Evolutionary conservation across 73 alveolate species (phyloP).

Genomic region (Blepharisma stoltei): DNA sequence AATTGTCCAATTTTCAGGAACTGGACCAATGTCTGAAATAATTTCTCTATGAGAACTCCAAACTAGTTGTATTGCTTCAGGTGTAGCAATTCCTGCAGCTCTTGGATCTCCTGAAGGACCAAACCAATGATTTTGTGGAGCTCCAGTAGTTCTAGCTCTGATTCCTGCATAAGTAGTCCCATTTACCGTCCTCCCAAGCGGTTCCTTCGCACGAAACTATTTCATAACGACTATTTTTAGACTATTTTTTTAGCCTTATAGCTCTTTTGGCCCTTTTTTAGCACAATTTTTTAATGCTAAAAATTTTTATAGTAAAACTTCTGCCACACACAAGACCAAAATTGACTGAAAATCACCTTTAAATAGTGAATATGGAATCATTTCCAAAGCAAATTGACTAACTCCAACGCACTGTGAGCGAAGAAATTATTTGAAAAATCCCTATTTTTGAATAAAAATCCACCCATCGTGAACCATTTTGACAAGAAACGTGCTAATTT

Average conservation of each 20-base stretch:
- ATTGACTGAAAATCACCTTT: no score
- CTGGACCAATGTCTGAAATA: conserved; percentile 78
- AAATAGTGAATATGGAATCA: no score
- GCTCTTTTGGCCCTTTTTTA: conserved; percentile 48
- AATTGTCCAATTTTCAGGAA: conserved; percentile 49
- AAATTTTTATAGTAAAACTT: no score
- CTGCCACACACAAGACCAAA: no score
- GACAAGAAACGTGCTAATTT: no score
- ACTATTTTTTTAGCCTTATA: background rate
- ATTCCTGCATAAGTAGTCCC: conserved; percentile 86
- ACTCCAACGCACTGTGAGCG: no score
- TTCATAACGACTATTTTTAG: background rate
- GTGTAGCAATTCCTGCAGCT: conserved; percentile 95
- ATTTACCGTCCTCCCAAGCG: conserved; percentile 57
- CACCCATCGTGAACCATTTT: no score
- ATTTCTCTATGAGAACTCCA: conserved; percentile 97
- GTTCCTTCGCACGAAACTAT: background rate
- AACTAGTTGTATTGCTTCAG: conserved; percentile 72
- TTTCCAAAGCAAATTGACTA: no score
- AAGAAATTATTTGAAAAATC: no score
- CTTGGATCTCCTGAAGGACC: conserved; percentile 96
- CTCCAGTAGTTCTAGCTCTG: conserved; percentile 98
- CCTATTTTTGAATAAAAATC: no score
- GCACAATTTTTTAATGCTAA: conserved; percentile 45
- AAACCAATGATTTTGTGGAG: conserved; percentile 98